Evolutionary conservation across 1,284 basidiomycete genomes (phyloP).

Genomic region (Vanrija sp.): DNA sequence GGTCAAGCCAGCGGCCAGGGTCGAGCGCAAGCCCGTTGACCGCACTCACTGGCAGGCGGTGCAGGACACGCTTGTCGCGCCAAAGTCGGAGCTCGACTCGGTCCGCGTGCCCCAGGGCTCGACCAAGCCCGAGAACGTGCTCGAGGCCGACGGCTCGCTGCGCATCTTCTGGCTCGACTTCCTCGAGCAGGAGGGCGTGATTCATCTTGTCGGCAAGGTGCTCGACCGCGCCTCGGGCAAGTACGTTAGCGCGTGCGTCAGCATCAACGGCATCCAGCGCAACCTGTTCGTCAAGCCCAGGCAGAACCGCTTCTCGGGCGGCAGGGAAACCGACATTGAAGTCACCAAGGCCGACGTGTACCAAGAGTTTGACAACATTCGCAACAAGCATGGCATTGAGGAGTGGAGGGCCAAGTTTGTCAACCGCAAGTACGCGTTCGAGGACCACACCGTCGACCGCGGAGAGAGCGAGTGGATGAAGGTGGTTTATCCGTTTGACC

Average conservation of each 20-base stretch:
- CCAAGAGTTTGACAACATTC: slow-evolving; percentile 75
- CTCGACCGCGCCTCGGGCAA: slow-evolving; percentile 64
- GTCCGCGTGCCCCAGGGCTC: slow-evolving; percentile 49
- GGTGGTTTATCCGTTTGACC: slow-evolving; percentile 78
- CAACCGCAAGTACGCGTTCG: slow-evolving; percentile 88
- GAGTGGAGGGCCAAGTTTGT: slow-evolving; percentile 78
- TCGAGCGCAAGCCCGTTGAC: slow-evolving; percentile 34
- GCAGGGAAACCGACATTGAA: slow-evolving; percentile 69
- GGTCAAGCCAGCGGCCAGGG: slow-evolving; percentile 21
- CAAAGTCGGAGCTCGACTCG: slow-evolving; percentile 33
- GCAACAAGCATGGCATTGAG: slow-evolving; percentile 71
- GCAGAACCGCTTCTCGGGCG: slow-evolving; percentile 57
- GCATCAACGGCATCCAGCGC: slow-evolving; percentile 78
- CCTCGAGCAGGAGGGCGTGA: slow-evolving; percentile 69
- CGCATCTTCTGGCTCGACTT: slow-evolving; percentile 93
- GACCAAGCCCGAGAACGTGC: slow-evolving; percentile 48
- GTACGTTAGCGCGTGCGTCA: slow-evolving; percentile 86
- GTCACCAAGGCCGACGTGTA: slow-evolving; percentile 69
- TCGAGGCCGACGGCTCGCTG: slow-evolving; percentile 69
- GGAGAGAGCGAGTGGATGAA: slow-evolving; percentile 86
- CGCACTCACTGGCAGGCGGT: slow-evolving; percentile 70
- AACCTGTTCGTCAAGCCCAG: slow-evolving; percentile 93
- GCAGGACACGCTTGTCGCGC: slow-evolving; percentile 54
- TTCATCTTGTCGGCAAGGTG: slow-evolving; percentile 82
- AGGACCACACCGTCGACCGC: slow-evolving; percentile 73